These are phyloP conservation scores for Marsdenia floribunda DNA, from an alignment of 257 asterid species.

Conservation along the genomic window DNA sequence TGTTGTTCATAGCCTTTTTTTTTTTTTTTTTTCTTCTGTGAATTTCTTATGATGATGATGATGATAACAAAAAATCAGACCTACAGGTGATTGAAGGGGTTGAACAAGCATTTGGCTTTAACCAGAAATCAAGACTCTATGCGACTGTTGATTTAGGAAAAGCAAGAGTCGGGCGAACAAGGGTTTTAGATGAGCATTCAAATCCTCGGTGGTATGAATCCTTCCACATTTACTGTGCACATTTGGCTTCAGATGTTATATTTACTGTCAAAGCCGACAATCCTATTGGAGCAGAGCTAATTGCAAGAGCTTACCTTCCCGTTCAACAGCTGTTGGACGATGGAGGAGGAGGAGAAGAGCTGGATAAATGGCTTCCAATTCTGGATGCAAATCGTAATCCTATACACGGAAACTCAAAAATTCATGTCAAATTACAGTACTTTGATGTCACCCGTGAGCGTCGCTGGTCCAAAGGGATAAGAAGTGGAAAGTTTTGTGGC, in stretches of 20 bases:
- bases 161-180: conserved; percentile 55
- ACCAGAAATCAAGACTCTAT: conserved; percentile 37
- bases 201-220: conserved; percentile 41
- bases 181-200: conserved; percentile 18
- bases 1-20: background rate
- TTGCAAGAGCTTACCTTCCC: conserved; percentile 38
- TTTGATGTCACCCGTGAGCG: conserved; percentile 25
- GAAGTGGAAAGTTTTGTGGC: conserved; percentile 25
- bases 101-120: conserved; percentile 41
- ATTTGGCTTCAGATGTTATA: conserved; percentile 29
- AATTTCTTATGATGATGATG: background rate
- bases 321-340: conserved; percentile 21
- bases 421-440: conserved; percentile 32
- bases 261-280: conserved; percentile 31
- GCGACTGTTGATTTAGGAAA: conserved; percentile 56
- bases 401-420: conserved; percentile 28
- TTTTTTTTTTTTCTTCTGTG: too few species aligned
- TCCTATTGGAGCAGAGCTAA: conserved; percentile 36
- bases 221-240: conserved; percentile 37
- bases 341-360: conserved; percentile 20
- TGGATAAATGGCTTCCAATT: conserved; percentile 34
- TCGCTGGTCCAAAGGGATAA: conserved; percentile 29
- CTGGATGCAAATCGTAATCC: conserved; percentile 22
- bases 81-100: conserved; percentile 48
- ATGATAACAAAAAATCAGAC: background rate